These are phyloP conservation scores for Crithidia expoeki DNA, from an alignment of 208 protist species.

Conservation along the genomic window DNA sequence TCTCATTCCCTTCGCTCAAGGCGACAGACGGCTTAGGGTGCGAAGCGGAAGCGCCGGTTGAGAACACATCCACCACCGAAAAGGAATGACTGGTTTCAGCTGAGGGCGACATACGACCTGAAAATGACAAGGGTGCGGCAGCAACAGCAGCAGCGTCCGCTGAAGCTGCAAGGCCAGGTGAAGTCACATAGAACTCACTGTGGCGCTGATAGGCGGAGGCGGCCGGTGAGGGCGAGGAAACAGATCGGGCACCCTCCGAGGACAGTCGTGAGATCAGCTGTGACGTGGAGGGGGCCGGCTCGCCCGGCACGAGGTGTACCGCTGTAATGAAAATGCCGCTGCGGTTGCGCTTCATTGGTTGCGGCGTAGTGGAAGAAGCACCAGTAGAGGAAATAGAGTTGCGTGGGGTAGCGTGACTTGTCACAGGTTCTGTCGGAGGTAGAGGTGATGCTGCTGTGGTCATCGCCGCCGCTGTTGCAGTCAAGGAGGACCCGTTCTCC, in stretches of 20 bases:
- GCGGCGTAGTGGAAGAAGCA: not conserved
- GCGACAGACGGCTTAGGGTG: not conserved
- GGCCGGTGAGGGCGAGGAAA: constrained; percentile 1
- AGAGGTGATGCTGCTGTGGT: not conserved
- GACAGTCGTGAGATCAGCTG: constrained; percentile 12
- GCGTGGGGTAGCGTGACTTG: not conserved
- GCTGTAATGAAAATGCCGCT: constrained; percentile 19
- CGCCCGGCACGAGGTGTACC: constrained; percentile 7
- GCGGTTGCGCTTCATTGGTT: constrained; percentile 3
- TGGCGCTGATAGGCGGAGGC: not conserved
- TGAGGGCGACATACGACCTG: no score
- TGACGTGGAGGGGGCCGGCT: constrained; percentile 15
- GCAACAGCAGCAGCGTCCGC: not conserved
- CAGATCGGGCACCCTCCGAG: not conserved
- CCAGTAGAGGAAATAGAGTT: not conserved
- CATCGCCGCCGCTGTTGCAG: not conserved
- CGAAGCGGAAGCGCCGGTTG: not conserved
- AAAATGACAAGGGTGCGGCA: no score
- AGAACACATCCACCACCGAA: not conserved
- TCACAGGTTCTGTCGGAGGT: not conserved
- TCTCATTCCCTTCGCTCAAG: not conserved
- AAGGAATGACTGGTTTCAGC: not conserved
- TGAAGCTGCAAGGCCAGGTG: not conserved
- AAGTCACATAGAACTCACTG: not conserved
- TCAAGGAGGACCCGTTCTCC: not conserved